Evolutionary conservation across 345 rosid genomes (phyloP), one percentile per base, ranked within the genome.

Genomic region (Nasturtium officinale): DNA sequence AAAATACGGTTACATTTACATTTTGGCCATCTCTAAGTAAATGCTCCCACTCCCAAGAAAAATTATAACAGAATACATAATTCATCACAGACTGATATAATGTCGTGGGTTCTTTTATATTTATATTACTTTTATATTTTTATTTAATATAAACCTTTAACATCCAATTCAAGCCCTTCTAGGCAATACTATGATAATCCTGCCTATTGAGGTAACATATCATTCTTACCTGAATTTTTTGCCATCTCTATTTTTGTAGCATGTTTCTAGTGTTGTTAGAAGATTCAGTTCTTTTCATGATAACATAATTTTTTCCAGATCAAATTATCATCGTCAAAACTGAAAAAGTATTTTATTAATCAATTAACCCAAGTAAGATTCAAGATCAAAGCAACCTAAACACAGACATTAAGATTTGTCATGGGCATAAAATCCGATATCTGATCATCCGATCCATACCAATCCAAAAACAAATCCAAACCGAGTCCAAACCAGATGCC

Each of bases 31-130:
- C n/a, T n/a, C n/a, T n/a, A n/a, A n/a, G 99, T 91, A 81, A 60
- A 47, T 23, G 8, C 28, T 68, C n/a, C n/a, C n/a, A n/a, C n/a
- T n/a, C 21, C 17, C 3, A 29, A 37, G 30, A 54, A 45, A 45
- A 17, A 23, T 32, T 32, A 32, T 21, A 16, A 32, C 40, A 68
- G 5, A 32, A 46, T 42, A 32, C 63, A 63, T 23, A 15, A 18
- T 51, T 51, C 46, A 20, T 18, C 57, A 50, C 13, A 67, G 13
- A 51, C 59, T 73, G 20, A 23, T 72, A 23, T 59, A 54, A 71
- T 71, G 21, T n/a, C 6, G 58, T 21, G 0, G n/a, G 40, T 5
- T 48, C 28, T 60, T 71, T 11, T 9, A 40, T 33, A 5, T 67
- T 20, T 67, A n/a, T n/a, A n/a, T n/a, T n/a, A n/a, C n/a, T n/a